Evolutionary conservation across 75 land plant genomes (phyloP).

Genomic region (Adiantum capillusveneris): DNA sequence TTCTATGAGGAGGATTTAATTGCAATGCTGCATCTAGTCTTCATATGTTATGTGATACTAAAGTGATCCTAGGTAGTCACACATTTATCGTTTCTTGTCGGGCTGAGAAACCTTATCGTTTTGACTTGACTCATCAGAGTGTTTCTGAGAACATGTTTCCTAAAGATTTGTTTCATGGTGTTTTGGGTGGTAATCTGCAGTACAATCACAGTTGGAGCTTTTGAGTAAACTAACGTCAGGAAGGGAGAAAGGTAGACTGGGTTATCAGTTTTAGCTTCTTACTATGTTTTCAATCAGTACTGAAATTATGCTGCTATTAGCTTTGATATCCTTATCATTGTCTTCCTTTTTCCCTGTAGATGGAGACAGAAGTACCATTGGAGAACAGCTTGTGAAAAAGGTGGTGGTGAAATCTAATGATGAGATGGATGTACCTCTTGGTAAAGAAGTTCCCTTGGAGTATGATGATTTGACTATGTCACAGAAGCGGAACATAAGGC

Average conservation of each 20-base stretch:
- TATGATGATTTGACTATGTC: constrained; percentile 58
- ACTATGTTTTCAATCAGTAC: not conserved
- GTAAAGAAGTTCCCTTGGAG: constrained; percentile 39
- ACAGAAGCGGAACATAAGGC: constrained; percentile 78
- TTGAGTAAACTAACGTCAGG: constrained; percentile 67
- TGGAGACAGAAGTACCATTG: constrained; percentile 37
- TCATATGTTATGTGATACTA: too few species aligned
- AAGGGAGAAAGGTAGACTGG: constrained; percentile 20
- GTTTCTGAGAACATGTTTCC: too few species aligned
- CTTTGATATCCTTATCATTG: not conserved
- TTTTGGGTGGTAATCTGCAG: constrained; percentile 14
- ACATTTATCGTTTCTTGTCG: too few species aligned
- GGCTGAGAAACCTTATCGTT: too few species aligned
- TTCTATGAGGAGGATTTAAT: too few species aligned
- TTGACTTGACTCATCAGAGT: too few species aligned
- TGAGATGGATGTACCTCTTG: constrained; percentile 54
- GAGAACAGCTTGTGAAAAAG: constrained; percentile 50
- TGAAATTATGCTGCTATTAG: too few species aligned
- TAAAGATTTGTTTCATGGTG: too few species aligned
- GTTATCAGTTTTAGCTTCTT: not conserved
- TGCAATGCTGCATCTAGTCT: too few species aligned
- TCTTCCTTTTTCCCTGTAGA: constrained; percentile 2
- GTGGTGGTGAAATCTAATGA: constrained; percentile 36
- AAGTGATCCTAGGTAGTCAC: too few species aligned
- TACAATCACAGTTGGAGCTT: constrained; percentile 63